Percentiles rank a stretch among this genome's conserved stretches.
phyloP scores from a whole-genome alignment of 139 green algal genomes.

The Chlamydomonas sp. region DNA sequence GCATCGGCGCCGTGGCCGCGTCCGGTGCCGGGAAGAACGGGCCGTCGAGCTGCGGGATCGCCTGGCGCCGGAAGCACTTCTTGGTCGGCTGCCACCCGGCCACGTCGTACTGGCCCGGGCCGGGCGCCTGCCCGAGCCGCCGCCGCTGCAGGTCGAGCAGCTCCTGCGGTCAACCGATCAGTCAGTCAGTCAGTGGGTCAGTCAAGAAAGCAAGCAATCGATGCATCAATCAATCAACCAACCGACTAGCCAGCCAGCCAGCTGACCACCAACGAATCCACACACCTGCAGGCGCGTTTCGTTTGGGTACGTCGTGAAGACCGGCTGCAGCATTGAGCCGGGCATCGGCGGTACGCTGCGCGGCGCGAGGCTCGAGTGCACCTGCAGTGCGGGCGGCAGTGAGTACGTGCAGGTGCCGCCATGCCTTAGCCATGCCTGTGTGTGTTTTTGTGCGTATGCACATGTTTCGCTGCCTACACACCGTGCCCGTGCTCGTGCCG shows the following conservation, averaged over 20 bases:
- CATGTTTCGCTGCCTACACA: too few species aligned
- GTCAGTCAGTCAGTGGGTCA: too few species aligned
- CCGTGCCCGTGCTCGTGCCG: slow-evolving; percentile 14
- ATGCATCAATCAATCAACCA: too few species aligned
- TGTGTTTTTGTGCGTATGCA: too few species aligned
- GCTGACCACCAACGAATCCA: too few species aligned
- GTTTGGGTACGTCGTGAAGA: slow-evolving; percentile 27
- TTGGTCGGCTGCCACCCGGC: not conserved
- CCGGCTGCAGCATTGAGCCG: slow-evolving; percentile 17
- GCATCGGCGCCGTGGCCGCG: not conserved
- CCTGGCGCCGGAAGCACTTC: slow-evolving; percentile 25
- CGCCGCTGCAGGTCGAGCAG: slow-evolving; percentile 30
- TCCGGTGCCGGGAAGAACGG: slow-evolving; percentile 26
- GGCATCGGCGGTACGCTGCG: not conserved
- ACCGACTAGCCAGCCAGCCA: too few species aligned
- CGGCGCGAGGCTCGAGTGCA: slow-evolving; percentile 25
- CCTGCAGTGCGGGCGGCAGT: too few species aligned
- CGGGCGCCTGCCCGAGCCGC: slow-evolving; percentile 13
- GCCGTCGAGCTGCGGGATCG: slow-evolving; percentile 18
- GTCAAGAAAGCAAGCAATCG: too few species aligned
- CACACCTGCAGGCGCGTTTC: slow-evolving; percentile 35
- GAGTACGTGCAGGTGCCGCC: too few species aligned
- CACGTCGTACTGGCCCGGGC: slow-evolving; percentile 20
- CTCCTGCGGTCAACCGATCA: too few species aligned
- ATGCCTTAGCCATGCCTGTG: too few species aligned